Evolutionary conservation across 1,284 basidiomycete genomes (phyloP), one percentile per base, ranked within the genome.

Genomic region (Ceratobasidium sp.): DNA sequence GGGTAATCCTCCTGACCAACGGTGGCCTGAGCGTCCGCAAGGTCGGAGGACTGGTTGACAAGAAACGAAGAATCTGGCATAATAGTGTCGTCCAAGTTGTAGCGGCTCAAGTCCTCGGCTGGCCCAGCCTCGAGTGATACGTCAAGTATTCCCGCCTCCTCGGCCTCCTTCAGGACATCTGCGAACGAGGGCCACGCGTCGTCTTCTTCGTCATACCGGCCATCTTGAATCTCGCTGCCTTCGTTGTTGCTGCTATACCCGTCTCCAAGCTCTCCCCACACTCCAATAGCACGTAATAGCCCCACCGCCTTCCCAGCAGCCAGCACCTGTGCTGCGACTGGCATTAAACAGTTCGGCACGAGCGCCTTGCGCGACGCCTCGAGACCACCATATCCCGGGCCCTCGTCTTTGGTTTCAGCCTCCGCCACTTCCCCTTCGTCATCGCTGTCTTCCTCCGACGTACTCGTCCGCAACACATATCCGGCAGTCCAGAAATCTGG

Each of bases 261-360:
- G 28, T 50, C 59, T 7, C 13, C 61, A 28, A 44, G 16, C 46
- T 52, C 69, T 14, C 67, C 67, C 67, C 67, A 70, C 14, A 80
- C 77, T 1, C 78, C 78, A 75, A 89, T 80, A 30, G 83, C 83
- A 13, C 85, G 83, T 32, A 95, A 82, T 46, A 96, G 82, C 1
- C 94, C 94, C 13, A 90, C 85, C 0, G 92, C 89, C 79, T 95
- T 95, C 6, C 94, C 94, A 0, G 91, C 88, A 35, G 87, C 86
- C 16, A 95, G 81, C 0, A 94, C 81, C 4, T 84, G 82, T 26
- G 84, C 84, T 4, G 88, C 87, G 14, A 90, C 82, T 55, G 87
- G 86, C 46, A 83, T 81, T 74, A 94, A 80, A 77, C 92, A 91
- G 41, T 81, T 78, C 0, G 91, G 91, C 16, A 90, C 84, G 14